Evolutionary conservation across 1,139 yeast species (phyloP), one percentile per base, ranked within the genome.

Genomic region (Saccharomyces hybrid): DNA sequence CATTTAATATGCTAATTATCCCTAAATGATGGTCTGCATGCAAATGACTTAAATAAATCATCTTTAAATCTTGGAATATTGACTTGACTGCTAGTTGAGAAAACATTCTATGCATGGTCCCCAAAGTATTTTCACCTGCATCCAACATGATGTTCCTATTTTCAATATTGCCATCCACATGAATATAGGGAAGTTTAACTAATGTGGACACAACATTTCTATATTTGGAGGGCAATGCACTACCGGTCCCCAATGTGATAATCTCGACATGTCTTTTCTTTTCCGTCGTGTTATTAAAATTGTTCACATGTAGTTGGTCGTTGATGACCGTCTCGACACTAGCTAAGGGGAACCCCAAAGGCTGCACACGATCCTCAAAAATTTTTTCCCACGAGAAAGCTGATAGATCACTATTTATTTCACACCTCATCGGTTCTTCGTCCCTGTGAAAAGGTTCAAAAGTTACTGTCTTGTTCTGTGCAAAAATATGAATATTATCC

Each of bases 11-110:
- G 2, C 91, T 79, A 6, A 86, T 72, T 3, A 88, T 77, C 0
- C 99, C 99, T 50, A 93, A 73, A 69, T 93, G 98, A 68, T 95
- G 99, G 67, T 95, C 99, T 0, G 99, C 99, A 72, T 95, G 99
- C 61, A 93, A 75, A 73, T 95, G 99, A 62, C 96, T 87, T 54
- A 95, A 75, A 64, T 82, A 88, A 23, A 93, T 74, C 58, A 88
- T 59, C 26, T 78, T 73, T 56, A 91, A 70, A 63, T 90, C 95
- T 47, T 72, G 63, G 25, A 84, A 76, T 41, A 73, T 66, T 52
- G 63, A 50, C 5, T 65, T 58, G 5, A 71, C 51, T 9, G 74
- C 75, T 0, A 73, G 71, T 5, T 75, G 74, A 0, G 85, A 85
- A 59, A 83, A 83, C 54, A 81, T 75, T 61, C 98, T 79, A 47